Evolutionary conservation across 768 basidiomycete species (phyloP).

Genomic region (Tephrocybe sp.): DNA sequence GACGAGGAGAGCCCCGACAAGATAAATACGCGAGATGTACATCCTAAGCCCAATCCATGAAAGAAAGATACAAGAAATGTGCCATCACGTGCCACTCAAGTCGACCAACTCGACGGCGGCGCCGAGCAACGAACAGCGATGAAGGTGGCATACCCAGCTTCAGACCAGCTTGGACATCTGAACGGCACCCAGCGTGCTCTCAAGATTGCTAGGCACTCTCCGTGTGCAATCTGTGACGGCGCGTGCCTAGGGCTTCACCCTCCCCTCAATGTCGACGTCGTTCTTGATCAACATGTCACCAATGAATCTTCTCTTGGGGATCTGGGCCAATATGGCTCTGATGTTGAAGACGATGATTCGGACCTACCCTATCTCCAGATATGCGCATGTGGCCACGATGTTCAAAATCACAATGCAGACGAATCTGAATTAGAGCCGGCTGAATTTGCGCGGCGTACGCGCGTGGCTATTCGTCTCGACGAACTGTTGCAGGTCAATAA

Average conservation of each 20-base stretch:
- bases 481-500: slow-evolving; percentile 73
- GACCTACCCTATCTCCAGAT: slow-evolving; percentile 51
- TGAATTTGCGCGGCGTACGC: slow-evolving; percentile 71
- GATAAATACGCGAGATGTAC: slow-evolving; percentile 13
- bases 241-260: slow-evolving; percentile 75
- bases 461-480: slow-evolving; percentile 78
- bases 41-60: slow-evolving; percentile 6
- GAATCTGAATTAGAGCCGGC: slow-evolving; percentile 51
- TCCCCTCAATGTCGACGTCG: slow-evolving; percentile 52
- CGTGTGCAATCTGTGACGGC: slow-evolving; percentile 61
- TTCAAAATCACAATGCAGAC: slow-evolving; percentile 67
- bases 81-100: slow-evolving; percentile 12
- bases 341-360: slow-evolving; percentile 68
- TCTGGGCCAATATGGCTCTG: slow-evolving; percentile 68
- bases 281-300: slow-evolving; percentile 48
- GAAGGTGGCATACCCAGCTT: slow-evolving; percentile 70
- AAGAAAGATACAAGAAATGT: neutral
- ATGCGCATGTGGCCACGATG: slow-evolving; percentile 73
- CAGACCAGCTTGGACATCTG: slow-evolving; percentile 49
- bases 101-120: neutral
- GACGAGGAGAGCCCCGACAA: slow-evolving; percentile 2
- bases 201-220: slow-evolving; percentile 83
- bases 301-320: slow-evolving; percentile 52
- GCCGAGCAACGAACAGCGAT: slow-evolving; percentile 29
- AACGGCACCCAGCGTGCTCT: slow-evolving; percentile 53